Evolutionary conservation across 2,329 filamentous ascomycete species (phyloP).

Genomic region (Canariomyces notabilis): DNA sequence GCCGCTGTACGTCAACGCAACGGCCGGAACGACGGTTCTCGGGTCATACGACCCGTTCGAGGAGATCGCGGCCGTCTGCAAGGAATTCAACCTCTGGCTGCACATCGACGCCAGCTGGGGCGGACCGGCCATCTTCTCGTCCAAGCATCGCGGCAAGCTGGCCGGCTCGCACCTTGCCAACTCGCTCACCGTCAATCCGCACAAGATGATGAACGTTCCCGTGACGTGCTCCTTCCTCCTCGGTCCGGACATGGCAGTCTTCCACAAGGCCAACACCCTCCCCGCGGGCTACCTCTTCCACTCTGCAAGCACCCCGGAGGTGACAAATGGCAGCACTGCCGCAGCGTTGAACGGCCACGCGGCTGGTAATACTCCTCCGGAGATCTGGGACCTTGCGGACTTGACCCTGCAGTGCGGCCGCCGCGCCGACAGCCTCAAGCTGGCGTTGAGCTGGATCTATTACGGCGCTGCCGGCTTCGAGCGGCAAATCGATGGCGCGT

Average conservation of each 20-base stretch:
- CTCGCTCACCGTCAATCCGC: slow-evolving; percentile 82
- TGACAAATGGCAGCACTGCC: not conserved
- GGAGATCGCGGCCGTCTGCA: slow-evolving; percentile 24
- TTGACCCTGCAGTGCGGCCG: slow-evolving; percentile 91
- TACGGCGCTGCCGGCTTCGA: slow-evolving; percentile 74
- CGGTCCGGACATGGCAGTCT: slow-evolving; percentile 66
- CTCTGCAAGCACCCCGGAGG: slow-evolving; percentile 35
- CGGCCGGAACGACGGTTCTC: slow-evolving; percentile 88
- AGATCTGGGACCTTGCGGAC: slow-evolving; percentile 86
- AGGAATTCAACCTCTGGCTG: slow-evolving; percentile 64
- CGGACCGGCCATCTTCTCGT: slow-evolving; percentile 72
- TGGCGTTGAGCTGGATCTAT: slow-evolving; percentile 85
- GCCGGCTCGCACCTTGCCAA: slow-evolving; percentile 69
- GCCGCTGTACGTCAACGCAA: slow-evolving; percentile 92
- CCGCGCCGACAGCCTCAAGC: slow-evolving; percentile 76
- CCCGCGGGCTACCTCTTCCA: slow-evolving; percentile 85
- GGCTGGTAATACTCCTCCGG: slow-evolving; percentile 26
- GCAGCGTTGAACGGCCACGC: not conserved
- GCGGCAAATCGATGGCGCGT: slow-evolving; percentile 65
- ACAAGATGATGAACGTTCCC: slow-evolving; percentile 95
- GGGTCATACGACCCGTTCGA: slow-evolving; percentile 56
- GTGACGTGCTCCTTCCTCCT: slow-evolving; percentile 89
- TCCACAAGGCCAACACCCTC: slow-evolving; percentile 80
- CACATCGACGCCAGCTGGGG: slow-evolving; percentile 94
- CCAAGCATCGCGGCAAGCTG: slow-evolving; percentile 58